phyloP scores from a whole-genome alignment of 2,329 filamentous ascomycete genomes.

The Penicillium digitatum region DNA sequence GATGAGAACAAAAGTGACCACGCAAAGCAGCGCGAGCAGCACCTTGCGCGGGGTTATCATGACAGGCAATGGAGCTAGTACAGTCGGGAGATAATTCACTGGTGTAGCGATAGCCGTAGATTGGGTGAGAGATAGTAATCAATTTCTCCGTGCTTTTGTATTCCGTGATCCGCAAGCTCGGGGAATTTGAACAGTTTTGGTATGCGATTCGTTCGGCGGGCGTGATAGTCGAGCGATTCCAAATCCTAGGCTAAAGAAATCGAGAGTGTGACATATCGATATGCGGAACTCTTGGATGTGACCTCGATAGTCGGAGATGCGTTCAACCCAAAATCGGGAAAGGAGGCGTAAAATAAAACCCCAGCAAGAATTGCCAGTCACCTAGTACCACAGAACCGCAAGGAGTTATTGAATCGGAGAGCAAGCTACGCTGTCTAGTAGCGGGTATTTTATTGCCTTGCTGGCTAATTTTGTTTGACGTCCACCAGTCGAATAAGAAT shows the following conservation, averaged over 20 bases:
- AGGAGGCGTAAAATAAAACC: slow-evolving; percentile 12
- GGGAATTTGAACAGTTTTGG: background rate
- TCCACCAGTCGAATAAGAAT: slow-evolving; percentile 3
- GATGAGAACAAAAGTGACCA: slow-evolving; percentile 67
- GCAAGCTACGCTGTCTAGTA: slow-evolving; percentile 7
- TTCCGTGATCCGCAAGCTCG: slow-evolving; percentile 8
- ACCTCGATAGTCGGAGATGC: slow-evolving; percentile 13
- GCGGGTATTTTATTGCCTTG: slow-evolving; percentile 1
- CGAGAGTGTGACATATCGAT: slow-evolving; percentile 18
- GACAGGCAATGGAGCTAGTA: slow-evolving; percentile 11
- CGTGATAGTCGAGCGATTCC: slow-evolving; percentile 3
- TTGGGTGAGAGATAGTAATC: background rate
- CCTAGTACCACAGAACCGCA: background rate
- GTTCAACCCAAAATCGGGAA: slow-evolving; percentile 14
- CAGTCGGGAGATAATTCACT: slow-evolving; percentile 1
- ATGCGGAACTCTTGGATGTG: slow-evolving; percentile 13
- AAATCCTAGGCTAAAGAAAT: slow-evolving; percentile 12
- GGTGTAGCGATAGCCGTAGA: slow-evolving; percentile 8
- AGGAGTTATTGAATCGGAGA: background rate
- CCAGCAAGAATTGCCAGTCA: background rate
- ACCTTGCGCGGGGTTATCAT: slow-evolving; percentile 81
- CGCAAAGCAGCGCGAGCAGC: slow-evolving; percentile 64
- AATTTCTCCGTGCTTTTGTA: slow-evolving; percentile 4
- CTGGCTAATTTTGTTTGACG: slow-evolving; percentile 4
- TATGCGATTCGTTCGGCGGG: background rate